Percentiles rank a stretch among this genome's conserved stretches.
Evolutionary conservation across 108 stramenopile genomes (phyloP).

Genomic region (Cyclotella sp.): DNA sequence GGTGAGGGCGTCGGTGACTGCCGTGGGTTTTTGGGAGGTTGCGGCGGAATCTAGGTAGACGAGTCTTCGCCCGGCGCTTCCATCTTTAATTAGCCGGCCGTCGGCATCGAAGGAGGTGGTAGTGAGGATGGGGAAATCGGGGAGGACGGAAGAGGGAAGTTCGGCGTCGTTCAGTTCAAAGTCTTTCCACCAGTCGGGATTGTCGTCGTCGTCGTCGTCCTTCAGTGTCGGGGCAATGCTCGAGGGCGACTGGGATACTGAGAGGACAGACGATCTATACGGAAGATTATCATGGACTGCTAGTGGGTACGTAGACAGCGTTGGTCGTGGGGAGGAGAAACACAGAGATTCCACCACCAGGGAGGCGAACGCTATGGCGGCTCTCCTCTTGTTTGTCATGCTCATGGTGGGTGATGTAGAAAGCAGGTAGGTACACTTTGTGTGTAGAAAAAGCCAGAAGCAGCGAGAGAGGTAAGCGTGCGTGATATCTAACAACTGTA

Average conservation of each 20-base stretch:
- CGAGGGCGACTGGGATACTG: not conserved
- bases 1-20: slow-evolving; percentile 79
- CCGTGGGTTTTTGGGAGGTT: slow-evolving; percentile 93
- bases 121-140: slow-evolving; percentile 53
- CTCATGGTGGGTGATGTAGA: not conserved
- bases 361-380: slow-evolving; percentile 17
- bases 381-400: slow-evolving; percentile 1
- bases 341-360: not conserved
- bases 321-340: slow-evolving; percentile 1
- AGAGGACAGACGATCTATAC: not conserved
- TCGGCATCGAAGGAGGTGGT: slow-evolving; percentile 34
- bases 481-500: too few relatives aligned
- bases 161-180: slow-evolving; percentile 42
- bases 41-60: slow-evolving; percentile 96
- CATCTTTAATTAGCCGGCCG: slow-evolving; percentile 30
- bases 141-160: slow-evolving; percentile 40
- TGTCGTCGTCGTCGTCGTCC: slow-evolving; percentile 12
- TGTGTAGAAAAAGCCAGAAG: too few relatives aligned
- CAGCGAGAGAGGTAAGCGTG: too few relatives aligned
- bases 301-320: not conserved
- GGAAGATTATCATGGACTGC: not conserved
- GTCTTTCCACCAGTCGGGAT: slow-evolving; percentile 42
- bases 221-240: not conserved
- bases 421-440: too few relatives aligned
- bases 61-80: slow-evolving; percentile 50